Base-by-base conservation (phyloP, 495 filamentous ascomycete species). In the Trichodelitschia bisporula region DNA sequence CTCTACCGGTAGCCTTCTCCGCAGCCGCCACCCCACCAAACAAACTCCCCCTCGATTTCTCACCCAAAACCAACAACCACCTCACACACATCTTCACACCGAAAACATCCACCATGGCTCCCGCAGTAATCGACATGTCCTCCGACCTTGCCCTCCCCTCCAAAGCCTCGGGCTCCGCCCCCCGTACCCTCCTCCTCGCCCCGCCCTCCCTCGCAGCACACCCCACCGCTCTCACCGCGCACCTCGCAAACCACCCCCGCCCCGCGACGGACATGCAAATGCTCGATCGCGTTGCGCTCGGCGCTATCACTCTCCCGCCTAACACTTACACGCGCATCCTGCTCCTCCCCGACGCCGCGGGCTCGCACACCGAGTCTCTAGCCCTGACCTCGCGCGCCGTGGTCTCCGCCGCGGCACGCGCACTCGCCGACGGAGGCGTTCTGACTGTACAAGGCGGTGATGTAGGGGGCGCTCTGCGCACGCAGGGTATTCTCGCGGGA, bases 251-350 rank as follows among this genome's bases (percentile, higher is more conserved):
- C 21, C 65, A 77, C 51, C 66, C 78, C 46, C 73, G 77, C 41
- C 49, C 56, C 33, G 53, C 59, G 19, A 80, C 79, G 29, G 86
- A 99, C 46, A 60, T 99, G 23, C 89, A 95, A 47, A 99, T 99
- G 86, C 77, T 99, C 32, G 86, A 99, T 54, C 79, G 86, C 18
- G 63, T 99, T 12, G 69, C 78, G 0, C 62, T 76, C 23, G 79
- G 78, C 30, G 62, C 93, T 24, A 77, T 86, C 30, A 50, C 66
- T 3, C 70, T 99, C 3, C 77, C 86, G 2, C 34, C 60, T 9
- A 46, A 62, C 16, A 78, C 74, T 31, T 95, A 95, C 58, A 75
- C 89, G 43, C 53, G 76, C 28, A 61, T 93, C 6, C 62, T 93
- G 10, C 58, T 97, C n/a, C 66, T 95, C 20, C 66, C 72, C 34